Conservation (phyloP, 2,329 filamentous ascomycete genomes). For the Gremmenia infestans region DNA sequence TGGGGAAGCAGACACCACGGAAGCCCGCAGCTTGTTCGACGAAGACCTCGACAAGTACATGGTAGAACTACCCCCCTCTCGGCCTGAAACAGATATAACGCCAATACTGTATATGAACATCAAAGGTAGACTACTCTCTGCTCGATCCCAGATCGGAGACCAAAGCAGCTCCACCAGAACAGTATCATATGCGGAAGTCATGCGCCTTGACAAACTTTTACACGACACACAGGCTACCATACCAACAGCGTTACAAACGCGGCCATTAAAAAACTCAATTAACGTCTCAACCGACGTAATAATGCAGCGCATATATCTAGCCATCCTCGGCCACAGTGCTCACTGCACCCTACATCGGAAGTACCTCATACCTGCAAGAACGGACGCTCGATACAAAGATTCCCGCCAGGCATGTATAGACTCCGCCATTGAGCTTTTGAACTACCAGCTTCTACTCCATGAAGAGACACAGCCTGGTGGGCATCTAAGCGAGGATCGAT, state of each 20-base stretch:
- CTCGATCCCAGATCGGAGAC: slow-evolving; percentile 44
- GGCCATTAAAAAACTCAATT: slow-evolving; percentile 42
- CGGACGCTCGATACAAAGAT: slow-evolving; percentile 43
- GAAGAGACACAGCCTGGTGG: slow-evolving; percentile 47
- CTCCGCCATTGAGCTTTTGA: slow-evolving; percentile 42
- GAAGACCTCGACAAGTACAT: slow-evolving; percentile 56
- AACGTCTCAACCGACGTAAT: slow-evolving; percentile 41
- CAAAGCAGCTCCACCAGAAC: slow-evolving; percentile 43
- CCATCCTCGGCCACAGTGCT: slow-evolving; percentile 40
- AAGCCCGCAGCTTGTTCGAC: slow-evolving; percentile 59
- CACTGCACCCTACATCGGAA: slow-evolving; percentile 7
- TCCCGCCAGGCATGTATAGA: slow-evolving; percentile 47
- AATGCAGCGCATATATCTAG: slow-evolving; percentile 43
- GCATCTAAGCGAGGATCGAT: slow-evolving; percentile 45
- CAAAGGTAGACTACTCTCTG: slow-evolving; percentile 45
- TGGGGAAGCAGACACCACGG: slow-evolving; percentile 55
- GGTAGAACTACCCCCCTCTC: slow-evolving; percentile 47
- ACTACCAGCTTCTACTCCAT: slow-evolving; percentile 43
- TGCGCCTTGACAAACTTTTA: slow-evolving; percentile 41
- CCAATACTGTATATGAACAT: slow-evolving; percentile 48
- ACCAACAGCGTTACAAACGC: slow-evolving; percentile 44
- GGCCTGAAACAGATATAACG: slow-evolving; percentile 53
- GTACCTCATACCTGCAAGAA: slow-evolving; percentile 39
- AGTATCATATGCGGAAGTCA: slow-evolving; percentile 45
- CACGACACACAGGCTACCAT: slow-evolving; percentile 40